A percentile compares a stretch with the other conserved stretches of the same genome.
Evolutionary conservation across 805 yeast genomes (phyloP).

Genomic region (Yamadazyma paraphyllophila): DNA sequence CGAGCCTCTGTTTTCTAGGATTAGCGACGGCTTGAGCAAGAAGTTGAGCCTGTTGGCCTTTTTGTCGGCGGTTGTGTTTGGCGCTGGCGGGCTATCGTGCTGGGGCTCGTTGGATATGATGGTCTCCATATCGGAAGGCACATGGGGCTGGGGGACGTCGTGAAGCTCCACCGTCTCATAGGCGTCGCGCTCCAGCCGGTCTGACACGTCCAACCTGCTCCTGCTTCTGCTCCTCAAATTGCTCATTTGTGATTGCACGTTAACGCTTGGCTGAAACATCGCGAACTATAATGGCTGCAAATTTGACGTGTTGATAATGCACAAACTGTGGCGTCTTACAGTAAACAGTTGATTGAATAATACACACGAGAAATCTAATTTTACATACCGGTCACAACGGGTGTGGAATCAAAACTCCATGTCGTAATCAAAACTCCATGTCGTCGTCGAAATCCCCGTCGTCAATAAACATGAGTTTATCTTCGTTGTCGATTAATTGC

Average conservation of each 20-base stretch:
- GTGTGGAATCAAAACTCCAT: constrained; percentile 11
- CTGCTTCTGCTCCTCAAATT: constrained; percentile 2
- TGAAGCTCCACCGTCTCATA: constrained; percentile 5
- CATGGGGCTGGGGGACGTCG: constrained; percentile 1
- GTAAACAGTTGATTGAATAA: neutral
- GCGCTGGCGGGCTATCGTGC: neutral
- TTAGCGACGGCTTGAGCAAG: neutral
- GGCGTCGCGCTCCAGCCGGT: neutral
- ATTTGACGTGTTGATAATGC: neutral
- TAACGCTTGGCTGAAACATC: neutral
- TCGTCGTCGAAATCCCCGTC: constrained; percentile 19
- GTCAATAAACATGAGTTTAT: constrained; percentile 52
- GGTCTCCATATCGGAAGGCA: constrained; percentile 11
- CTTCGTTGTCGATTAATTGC: constrained; percentile 72
- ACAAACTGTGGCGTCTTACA: constrained; percentile 2
- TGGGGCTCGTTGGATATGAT: constrained; percentile 2
- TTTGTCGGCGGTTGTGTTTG: neutral
- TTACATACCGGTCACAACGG: neutral
- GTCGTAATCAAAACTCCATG: constrained; percentile 13
- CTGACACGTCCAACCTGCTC: neutral
- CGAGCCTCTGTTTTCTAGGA: constrained; percentile 29
- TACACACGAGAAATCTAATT: neutral
- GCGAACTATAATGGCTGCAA: neutral
- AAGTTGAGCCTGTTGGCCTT: too few relatives aligned
- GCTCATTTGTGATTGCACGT: neutral